These are phyloP conservation scores for Dendrothele bispora DNA, from an alignment of 768 basidiomycete species.

Conservation along the genomic window DNA sequence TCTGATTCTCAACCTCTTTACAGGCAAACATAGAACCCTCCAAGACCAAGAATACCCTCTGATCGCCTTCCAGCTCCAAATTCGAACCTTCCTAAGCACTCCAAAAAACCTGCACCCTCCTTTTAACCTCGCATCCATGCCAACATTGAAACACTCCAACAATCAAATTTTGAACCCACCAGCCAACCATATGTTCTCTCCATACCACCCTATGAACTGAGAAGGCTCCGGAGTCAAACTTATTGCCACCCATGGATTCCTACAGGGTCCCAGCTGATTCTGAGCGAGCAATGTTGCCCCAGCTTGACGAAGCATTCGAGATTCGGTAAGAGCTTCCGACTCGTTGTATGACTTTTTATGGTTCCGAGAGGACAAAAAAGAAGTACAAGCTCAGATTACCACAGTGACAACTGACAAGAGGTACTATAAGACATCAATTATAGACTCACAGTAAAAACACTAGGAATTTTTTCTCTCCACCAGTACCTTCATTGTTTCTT, in stretches of 20 bases:
- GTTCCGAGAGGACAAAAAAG: no score
- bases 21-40: no score
- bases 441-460: conserved; percentile 30
- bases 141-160: no score
- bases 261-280: conserved; percentile 10
- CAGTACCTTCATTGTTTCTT: conserved; percentile 23
- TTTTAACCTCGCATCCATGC: no score
- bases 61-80: no score
- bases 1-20: no score
- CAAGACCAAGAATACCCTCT: no score
- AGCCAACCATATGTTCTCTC: conserved; percentile 34
- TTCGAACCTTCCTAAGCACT: no score
- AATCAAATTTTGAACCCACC: no score
- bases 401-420: not conserved
- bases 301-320: conserved; percentile 9
- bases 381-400: not conserved
- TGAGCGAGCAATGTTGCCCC: conserved; percentile 12
- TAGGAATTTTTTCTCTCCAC: conserved; percentile 25
- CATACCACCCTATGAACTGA: conserved; percentile 32
- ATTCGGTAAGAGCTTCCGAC: conserved; percentile 16
- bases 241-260: conserved; percentile 20
- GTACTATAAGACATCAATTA: not conserved
- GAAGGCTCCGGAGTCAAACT: conserved; percentile 17
- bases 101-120: no score
- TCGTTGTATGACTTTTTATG: conserved; percentile 15